A percentile compares a stretch with the other conserved stretches of the same genome.
Conservation (phyloP, 2,329 filamentous ascomycete genomes). For the Aspergillus udagawae region DNA sequence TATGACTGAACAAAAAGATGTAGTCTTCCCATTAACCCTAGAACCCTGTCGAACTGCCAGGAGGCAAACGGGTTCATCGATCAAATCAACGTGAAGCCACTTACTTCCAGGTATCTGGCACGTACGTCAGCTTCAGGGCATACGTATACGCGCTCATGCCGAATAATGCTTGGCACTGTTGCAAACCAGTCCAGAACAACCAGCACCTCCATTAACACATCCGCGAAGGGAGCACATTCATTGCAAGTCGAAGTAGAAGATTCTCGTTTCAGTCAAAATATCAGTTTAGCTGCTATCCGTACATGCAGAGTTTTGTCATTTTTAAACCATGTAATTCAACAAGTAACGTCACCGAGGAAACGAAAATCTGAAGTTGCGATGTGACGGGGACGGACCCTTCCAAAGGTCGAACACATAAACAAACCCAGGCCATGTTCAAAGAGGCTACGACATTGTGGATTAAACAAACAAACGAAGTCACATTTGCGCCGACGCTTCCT, state of each 20-base stretch:
- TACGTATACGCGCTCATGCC: not conserved
- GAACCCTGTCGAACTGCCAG: not conserved
- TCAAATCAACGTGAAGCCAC: not conserved
- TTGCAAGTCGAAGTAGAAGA: not conserved
- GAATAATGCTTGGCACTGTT: not conserved
- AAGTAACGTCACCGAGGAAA: not conserved
- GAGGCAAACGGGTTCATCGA: not conserved
- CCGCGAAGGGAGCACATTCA: not conserved
- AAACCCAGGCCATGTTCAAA: conserved; percentile 14
- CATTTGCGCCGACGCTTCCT: conserved; percentile 31
- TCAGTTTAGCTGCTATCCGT: not conserved
- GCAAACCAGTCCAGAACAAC: not conserved
- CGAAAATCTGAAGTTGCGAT: not conserved
- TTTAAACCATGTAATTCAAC: not conserved
- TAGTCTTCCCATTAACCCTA: not conserved
- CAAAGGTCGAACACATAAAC: conserved; percentile 8
- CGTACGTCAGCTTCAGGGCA: not conserved
- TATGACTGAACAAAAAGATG: not conserved
- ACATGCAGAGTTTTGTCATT: not conserved
- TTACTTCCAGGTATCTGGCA: not conserved
- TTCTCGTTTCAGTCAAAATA: not conserved
- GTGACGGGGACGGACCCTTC: not conserved
- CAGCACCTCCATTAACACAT: not conserved
- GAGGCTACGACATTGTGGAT: conserved; percentile 7
- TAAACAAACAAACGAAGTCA: conserved; percentile 20